These are phyloP conservation scores for Aureobasidium lini DNA, from an alignment of 2,329 filamentous ascomycete genomes.

Conservation along the genomic window DNA sequence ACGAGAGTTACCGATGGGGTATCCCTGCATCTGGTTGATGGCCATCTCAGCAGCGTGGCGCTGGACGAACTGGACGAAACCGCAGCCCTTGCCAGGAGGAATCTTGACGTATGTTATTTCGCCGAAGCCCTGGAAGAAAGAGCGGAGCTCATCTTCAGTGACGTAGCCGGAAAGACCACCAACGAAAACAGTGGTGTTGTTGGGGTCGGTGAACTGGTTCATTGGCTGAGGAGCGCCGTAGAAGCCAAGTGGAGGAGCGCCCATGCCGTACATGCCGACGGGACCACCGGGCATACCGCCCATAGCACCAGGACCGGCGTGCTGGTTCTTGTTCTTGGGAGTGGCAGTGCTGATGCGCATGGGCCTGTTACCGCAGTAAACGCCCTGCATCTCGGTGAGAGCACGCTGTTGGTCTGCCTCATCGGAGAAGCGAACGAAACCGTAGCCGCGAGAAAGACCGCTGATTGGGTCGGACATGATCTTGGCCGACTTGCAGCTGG, in stretches of 20 bases:
- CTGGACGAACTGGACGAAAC: slow-evolving; percentile 98
- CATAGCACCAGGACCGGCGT: slow-evolving; percentile 47
- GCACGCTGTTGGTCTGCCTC: slow-evolving; percentile 95
- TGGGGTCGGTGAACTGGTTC: slow-evolving; percentile 99
- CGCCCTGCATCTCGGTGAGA: slow-evolving; percentile 95
- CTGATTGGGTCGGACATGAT: slow-evolving; percentile 99
- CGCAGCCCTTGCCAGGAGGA: slow-evolving; percentile 95
- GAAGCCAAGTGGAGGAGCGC: slow-evolving; percentile 59
- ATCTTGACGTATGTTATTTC: slow-evolving; percentile 99
- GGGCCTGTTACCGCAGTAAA: slow-evolving; percentile 95
- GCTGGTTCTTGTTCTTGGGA: slow-evolving; percentile 75
- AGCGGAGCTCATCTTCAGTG: slow-evolving; percentile 97
- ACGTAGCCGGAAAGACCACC: slow-evolving; percentile 96
- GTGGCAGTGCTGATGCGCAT: slow-evolving; percentile 98
- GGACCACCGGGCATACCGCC: slow-evolving; percentile 38
- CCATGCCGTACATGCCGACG: slow-evolving; percentile 63
- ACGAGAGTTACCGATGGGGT: slow-evolving; percentile 96
- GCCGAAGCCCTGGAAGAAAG: slow-evolving; percentile 98
- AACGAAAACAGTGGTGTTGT: slow-evolving; percentile 99
- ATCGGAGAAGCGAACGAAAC: slow-evolving; percentile 94
- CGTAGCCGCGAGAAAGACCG: slow-evolving; percentile 94
- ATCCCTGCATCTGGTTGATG: slow-evolving; percentile 99
- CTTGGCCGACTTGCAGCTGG: slow-evolving; percentile 97
- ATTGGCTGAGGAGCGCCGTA: slow-evolving; percentile 67
- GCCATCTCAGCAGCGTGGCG: slow-evolving; percentile 99